phyloP scores from a whole-genome alignment of 2,329 filamentous ascomycete genomes.

The Xylaria polymorpha region DNA sequence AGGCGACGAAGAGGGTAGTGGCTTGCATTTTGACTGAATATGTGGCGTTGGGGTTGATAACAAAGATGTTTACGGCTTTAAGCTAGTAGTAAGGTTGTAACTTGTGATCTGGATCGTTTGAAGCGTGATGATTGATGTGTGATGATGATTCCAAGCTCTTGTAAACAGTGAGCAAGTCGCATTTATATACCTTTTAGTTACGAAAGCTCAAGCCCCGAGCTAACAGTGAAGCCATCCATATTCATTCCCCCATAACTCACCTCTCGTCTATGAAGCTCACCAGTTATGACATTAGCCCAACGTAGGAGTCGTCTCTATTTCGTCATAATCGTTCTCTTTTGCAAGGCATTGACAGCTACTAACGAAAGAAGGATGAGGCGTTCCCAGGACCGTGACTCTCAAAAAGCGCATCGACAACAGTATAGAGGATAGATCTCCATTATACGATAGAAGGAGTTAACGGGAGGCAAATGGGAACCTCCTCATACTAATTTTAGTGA shows the following conservation, averaged over 20 bases:
- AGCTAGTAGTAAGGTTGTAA: neutral
- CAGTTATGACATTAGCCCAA: neutral
- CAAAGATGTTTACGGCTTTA: neutral
- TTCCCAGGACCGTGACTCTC: neutral
- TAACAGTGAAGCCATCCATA: too few species aligned
- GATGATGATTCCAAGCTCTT: conserved; percentile 12
- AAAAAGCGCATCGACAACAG: neutral
- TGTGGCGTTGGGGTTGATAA: neutral
- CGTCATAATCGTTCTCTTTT: conserved; percentile 4
- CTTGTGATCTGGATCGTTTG: neutral
- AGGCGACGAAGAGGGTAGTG: conserved; percentile 14
- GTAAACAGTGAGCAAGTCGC: neutral
- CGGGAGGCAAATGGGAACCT: neutral
- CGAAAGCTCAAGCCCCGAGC: neutral
- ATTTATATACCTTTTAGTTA: conserved; percentile 3
- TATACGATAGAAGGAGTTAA: neutral
- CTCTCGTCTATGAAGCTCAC: neutral
- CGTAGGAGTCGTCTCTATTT: neutral
- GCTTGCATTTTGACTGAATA: conserved; percentile 20
- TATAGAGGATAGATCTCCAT: conserved; percentile 5
- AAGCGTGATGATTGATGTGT: neutral
- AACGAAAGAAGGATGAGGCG: conserved; percentile 2
- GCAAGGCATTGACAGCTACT: neutral
- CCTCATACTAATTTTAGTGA: conserved; percentile 20
- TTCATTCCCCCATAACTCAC: neutral